Base-by-base conservation (phyloP, 2,329 filamentous ascomycete genomes). In the Eutypa lata region DNA sequence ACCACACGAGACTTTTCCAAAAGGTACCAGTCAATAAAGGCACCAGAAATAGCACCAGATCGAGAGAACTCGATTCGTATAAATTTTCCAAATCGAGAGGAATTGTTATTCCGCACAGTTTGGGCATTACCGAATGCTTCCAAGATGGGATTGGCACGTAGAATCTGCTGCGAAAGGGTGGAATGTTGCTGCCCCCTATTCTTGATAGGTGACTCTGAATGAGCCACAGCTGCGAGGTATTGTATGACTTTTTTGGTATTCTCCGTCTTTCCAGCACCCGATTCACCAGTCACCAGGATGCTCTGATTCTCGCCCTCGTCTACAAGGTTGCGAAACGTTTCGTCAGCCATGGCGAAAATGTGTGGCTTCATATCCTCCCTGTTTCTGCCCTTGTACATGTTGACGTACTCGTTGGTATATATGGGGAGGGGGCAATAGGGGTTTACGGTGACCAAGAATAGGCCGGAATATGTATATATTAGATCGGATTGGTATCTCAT, bases 231-330 rank as follows among this genome's bases (percentile, higher is more conserved):
- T 14, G 94, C 94, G 43, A 99, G 84, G 67, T 99, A 99, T 65
- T 99, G 95, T 51, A 99, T 99, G 61, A 99, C 94, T 71, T 99
- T 99, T 69, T 99, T 99, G 16, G 94, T 99, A 68, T 99, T 99
- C 70, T 99, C 94, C 0, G 94, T 99, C 75, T 99, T 99, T 62
- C 94, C 94, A 33, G 94, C 94, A 67, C 94, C 94, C 18, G 94
- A 99, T 75, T 99, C 94, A 72, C 94, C 94, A 2, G 94, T 99
- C 21, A 99, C 95, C 49, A 99, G 78, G 63, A 99, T 99, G 65
- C 93, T 97, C 73, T 99, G 94, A 63, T 99, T 97, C 60, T 91
- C 81, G 40, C 92, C 92, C 71, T 97, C 94, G 50, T 97, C 92
- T 0, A 99, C 91, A 31, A 99, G 77, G 65, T 96, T 97, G 16